Conservation (phyloP, 225 moss, liverwort and hornwort genomes). For the Lunularia cruciata region DNA sequence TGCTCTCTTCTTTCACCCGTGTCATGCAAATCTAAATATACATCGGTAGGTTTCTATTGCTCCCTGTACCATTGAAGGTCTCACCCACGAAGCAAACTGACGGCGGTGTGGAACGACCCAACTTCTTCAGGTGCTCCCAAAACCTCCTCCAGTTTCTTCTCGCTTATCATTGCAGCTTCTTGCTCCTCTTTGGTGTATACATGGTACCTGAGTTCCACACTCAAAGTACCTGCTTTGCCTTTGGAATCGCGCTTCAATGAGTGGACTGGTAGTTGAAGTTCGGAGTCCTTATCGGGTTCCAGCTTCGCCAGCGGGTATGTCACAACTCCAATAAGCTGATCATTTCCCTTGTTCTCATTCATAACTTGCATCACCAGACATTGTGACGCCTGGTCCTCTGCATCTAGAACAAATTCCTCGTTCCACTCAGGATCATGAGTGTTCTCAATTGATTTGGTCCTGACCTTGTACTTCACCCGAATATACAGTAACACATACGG, state of each 20-base stretch:
- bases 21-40: background rate
- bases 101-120: conserved; percentile 23
- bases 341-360: conserved; percentile 45
- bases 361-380: conserved; percentile 35
- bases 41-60: background rate
- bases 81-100: conserved; percentile 29
- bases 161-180: conserved; percentile 25
- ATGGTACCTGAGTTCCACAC: conserved; percentile 39
- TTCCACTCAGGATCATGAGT: conserved; percentile 40
- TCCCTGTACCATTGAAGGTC: background rate
- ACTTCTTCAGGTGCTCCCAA: conserved; percentile 29
- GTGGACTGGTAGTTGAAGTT: conserved; percentile 32
- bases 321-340: conserved; percentile 30
- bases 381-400: conserved; percentile 39
- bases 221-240: conserved; percentile 17
- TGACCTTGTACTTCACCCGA: conserved; percentile 36
- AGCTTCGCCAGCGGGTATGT: conserved; percentile 36
- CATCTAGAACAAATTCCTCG: conserved; percentile 41
- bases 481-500: conserved; percentile 39
- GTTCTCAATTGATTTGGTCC: conserved; percentile 45
- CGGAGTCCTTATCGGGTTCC: conserved; percentile 32
- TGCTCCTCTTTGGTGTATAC: conserved; percentile 38
- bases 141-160: conserved; percentile 28
- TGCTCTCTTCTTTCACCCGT: too few relatives aligned
- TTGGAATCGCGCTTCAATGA: background rate